Percentiles rank a stretch among this genome's conserved stretches.
Conservation (phyloP, 2,329 filamentous ascomycete genomes). For the Colletotrichum lindemuthianum region DNA sequence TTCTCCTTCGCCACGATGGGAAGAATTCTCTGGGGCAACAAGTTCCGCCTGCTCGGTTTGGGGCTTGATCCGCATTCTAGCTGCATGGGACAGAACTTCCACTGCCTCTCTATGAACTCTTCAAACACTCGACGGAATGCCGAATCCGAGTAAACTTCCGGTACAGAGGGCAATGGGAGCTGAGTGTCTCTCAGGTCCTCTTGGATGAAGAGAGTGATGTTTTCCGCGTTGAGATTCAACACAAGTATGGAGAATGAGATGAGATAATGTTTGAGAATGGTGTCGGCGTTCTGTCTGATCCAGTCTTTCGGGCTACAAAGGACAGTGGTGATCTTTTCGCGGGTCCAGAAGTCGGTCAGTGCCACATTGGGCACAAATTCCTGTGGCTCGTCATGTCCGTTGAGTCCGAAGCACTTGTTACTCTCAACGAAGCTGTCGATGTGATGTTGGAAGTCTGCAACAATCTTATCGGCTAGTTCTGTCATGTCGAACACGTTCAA, state of each 20-base stretch:
- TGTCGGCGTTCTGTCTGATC: neutral
- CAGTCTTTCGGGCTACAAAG: neutral
- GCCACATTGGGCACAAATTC: neutral
- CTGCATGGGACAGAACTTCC: neutral
- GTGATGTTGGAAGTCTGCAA: neutral
- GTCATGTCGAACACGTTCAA: neutral
- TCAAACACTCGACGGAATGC: neutral
- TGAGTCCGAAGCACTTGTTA: neutral
- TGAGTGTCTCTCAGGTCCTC: neutral
- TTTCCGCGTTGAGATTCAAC: neutral
- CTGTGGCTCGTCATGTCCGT: neutral
- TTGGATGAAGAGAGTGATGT: neutral
- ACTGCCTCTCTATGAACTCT: constrained; percentile 1
- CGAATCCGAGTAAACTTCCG: neutral
- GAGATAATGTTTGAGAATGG: neutral
- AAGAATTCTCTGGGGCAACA: neutral
- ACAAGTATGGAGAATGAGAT: neutral
- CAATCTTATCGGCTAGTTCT: neutral
- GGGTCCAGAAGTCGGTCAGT: neutral
- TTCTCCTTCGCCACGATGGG: neutral
- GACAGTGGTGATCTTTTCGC: neutral
- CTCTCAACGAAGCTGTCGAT: neutral
- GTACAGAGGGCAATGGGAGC: neutral
- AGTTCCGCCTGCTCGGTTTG: neutral
- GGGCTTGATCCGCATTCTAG: neutral